Conservation (phyloP, 345 rosid genomes). For the Citrus sinensis region DVS_A1.0 CM039165.1:32777501-32778000, state of each 20-base stretch:
- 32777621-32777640: background rate
- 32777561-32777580: no score
- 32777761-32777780: constrained; percentile 24
- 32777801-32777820: constrained; percentile 27
- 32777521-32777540: background rate
- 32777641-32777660: background rate
- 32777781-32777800: constrained; percentile 34
- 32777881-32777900: constrained; percentile 15
- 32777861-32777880: constrained; percentile 29
- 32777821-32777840: constrained; percentile 33
- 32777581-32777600: background rate
- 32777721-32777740: background rate
- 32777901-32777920: constrained; percentile 19
- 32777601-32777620: background rate
- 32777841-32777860: constrained; percentile 14
- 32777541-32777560: background rate
- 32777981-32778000: constrained; percentile 8
- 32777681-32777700: background rate
- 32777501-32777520: background rate
- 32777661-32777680: background rate
- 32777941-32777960: constrained; percentile 70
- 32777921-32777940: constrained; percentile 42
- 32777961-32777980: constrained; percentile 22
- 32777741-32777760: background rate
- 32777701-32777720: no score